Base-by-base conservation (phyloP, 2,329 filamentous ascomycete species). In the Aspergillus felis region DNA sequence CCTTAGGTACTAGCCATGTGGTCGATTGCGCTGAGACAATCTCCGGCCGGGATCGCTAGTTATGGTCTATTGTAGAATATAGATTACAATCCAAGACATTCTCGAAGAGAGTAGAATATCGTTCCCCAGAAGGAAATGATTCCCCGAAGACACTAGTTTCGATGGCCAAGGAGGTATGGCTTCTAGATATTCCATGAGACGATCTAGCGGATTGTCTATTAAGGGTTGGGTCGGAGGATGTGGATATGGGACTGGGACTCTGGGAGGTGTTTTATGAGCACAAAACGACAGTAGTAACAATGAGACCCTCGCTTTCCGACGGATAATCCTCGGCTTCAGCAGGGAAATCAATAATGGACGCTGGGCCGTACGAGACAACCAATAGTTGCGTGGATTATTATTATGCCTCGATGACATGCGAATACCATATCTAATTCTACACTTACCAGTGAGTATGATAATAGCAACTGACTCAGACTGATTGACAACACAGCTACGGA, bases 151-250 rank as follows among this genome's bases (percentile, higher is more conserved):
- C 2, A 17, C 14, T 38, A 38, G 3, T 17, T 17, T 38, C 14
- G 14, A 17, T 38, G 32, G 12, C 32, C 14, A 10, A 17, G 14
- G 32, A n/a, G 14, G 32, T 6, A 38, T 38, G 14, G 32, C 32
- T 38, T 38, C 14, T 17, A 38, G 32, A 38, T 17, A 38, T 38
- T 22, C 47, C 53, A 47, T 38, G 55, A 57, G 28, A 48, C 32
- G 35, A 56, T 49, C 53, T 53, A 56, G 24, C 41, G 29, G 50
- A 56, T 51, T n/a, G 42, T 32, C 12, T 14, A 14, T 32, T 32
- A 14, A 14, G 29, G 4, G 32, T 7, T 38, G 14, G 17, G 17
- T 17, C 32, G 12, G 5, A 35, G 32, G 32, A 17, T 14, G 32
- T 35, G 14, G 32, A 17, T 38, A 17, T 38, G 14, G 14, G 4